Percentiles rank a stretch among this genome's conserved stretches.
Conservation (phyloP, 352 stramenopile genomes). For the Elongisporangium undulatum region DNA sequence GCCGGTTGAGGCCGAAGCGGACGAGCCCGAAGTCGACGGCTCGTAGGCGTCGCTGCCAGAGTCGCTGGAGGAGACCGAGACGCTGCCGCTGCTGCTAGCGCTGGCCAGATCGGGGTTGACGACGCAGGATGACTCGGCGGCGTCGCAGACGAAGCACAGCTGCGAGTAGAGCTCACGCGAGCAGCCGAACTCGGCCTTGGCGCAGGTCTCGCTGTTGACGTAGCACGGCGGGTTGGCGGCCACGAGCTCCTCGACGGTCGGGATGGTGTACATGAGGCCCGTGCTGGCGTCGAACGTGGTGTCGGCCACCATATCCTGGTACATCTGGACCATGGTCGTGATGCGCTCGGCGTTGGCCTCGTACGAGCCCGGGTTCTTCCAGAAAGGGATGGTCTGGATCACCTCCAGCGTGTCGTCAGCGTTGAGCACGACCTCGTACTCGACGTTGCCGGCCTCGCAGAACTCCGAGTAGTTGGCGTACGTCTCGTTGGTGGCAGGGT, state of each 20-base stretch:
- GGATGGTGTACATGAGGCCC: slow-evolving; percentile 41
- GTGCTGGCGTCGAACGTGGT: slow-evolving; percentile 20
- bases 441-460: slow-evolving; percentile 40
- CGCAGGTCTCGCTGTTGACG: slow-evolving; percentile 47
- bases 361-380: slow-evolving; percentile 38
- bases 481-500: slow-evolving; percentile 24
- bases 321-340: slow-evolving; percentile 38
- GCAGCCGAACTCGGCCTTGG: slow-evolving; percentile 40
- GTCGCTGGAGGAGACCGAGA: not conserved
- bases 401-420: slow-evolving; percentile 18
- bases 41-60: not conserved
- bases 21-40: not conserved
- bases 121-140: slow-evolving; percentile 24
- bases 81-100: not conserved
- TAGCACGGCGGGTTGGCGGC: slow-evolving; percentile 54
- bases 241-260: slow-evolving; percentile 27
- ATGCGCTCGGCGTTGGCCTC: slow-evolving; percentile 40
- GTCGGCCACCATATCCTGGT: slow-evolving; percentile 25
- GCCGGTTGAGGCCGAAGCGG: not conserved
- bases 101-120: slow-evolving; percentile 11
- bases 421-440: slow-evolving; percentile 41
- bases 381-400: slow-evolving; percentile 55
- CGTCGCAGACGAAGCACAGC: slow-evolving; percentile 51
- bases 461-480: slow-evolving; percentile 59
- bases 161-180: slow-evolving; percentile 47